These are phyloP conservation scores for Leccinum pachyderme DNA, from an alignment of 1,284 basidiomycete genomes.

Conservation along the genomic window DNA sequence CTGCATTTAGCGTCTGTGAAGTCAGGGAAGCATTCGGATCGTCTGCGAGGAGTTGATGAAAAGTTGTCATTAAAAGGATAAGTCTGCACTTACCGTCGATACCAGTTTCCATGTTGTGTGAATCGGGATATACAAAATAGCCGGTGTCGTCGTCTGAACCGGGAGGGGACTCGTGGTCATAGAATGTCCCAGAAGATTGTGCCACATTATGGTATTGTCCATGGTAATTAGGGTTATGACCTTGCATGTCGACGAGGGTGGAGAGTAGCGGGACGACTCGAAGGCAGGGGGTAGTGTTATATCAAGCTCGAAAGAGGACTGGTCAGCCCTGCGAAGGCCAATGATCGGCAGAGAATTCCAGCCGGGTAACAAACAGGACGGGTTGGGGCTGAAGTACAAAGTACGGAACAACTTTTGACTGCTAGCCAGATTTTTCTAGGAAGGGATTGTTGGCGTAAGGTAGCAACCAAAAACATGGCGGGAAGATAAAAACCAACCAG, in stretches of 20 bases:
- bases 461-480: conserved; percentile 36
- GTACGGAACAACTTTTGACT: conserved; percentile 13
- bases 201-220: conserved; percentile 22
- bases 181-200: conserved; percentile 26
- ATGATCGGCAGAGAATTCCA: conserved; percentile 27
- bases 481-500: conserved; percentile 25
- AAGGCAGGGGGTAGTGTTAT: not conserved
- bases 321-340: conserved; percentile 18
- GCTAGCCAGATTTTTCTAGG: conserved; percentile 28
- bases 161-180: conserved; percentile 45
- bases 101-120: conserved; percentile 39
- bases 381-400: conserved; percentile 18
- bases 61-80: conserved; percentile 9
- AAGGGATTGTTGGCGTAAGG: conserved; percentile 28
- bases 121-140: conserved; percentile 35
- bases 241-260: conserved; percentile 28
- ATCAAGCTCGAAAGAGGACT: conserved; percentile 11
- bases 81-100: conserved; percentile 40
- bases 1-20: conserved; percentile 74
- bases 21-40: conserved; percentile 58
- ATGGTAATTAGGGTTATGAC: conserved; percentile 18
- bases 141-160: conserved; percentile 47
- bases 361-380: conserved; percentile 32
- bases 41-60: conserved; percentile 33
- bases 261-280: conserved; percentile 4